These are phyloP conservation scores for Tulasnella sp. DNA, from an alignment of 768 basidiomycete genomes.

Conservation along the genomic window DNA sequence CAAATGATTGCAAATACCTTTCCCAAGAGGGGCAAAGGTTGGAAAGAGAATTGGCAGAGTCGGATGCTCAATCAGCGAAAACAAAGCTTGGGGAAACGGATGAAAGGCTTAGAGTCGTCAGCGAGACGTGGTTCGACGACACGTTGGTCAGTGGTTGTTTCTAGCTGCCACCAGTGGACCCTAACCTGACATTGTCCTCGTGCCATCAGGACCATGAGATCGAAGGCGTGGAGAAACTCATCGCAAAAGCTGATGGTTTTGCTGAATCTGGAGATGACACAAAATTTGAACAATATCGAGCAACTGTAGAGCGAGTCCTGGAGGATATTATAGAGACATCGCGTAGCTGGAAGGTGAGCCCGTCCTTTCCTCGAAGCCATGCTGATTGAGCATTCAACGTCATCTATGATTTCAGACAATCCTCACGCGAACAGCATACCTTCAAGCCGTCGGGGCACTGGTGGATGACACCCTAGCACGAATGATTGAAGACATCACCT, in stretches of 20 bases:
- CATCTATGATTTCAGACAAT: constrained; percentile 41
- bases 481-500: constrained; percentile 64
- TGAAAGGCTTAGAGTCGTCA: constrained; percentile 45
- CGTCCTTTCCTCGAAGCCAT: too few relatives aligned
- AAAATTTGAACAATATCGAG: constrained; percentile 69
- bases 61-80: constrained; percentile 29
- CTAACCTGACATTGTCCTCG: neutral
- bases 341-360: constrained; percentile 62
- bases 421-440: constrained; percentile 63
- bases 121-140: constrained; percentile 64
- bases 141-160: constrained; percentile 48
- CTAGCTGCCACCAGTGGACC: constrained; percentile 7
- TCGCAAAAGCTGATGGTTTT: constrained; percentile 57
- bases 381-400: neutral
- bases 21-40: constrained; percentile 27
- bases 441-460: constrained; percentile 60
- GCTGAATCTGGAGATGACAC: constrained; percentile 60
- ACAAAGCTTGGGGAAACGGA: constrained; percentile 48
- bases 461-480: constrained; percentile 59
- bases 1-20: constrained; percentile 75
- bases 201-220: constrained; percentile 44
- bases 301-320: constrained; percentile 52
- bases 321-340: constrained; percentile 56
- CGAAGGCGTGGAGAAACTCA: constrained; percentile 39
- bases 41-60: neutral